phyloP scores from a whole-genome alignment of 768 basidiomycete species.

The Mycena vulgaris region DNA sequence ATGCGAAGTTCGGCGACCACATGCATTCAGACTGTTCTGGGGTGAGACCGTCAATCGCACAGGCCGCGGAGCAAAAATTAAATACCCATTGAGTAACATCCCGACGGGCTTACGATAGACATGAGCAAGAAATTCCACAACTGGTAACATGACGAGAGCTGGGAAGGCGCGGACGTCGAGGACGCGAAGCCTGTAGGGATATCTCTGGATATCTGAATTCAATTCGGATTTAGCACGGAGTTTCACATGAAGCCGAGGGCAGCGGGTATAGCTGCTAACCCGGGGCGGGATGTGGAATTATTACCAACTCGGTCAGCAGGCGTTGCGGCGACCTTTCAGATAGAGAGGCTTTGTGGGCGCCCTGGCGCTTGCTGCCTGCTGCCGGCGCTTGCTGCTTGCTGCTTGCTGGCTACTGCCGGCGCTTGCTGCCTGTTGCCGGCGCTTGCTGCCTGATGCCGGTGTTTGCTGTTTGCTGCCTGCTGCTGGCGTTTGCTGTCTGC shows the following conservation, averaged over 20 bases:
- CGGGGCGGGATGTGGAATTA: background rate
- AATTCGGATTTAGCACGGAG: constrained; percentile 1
- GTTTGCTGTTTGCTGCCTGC: too few relatives aligned
- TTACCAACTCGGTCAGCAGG: background rate
- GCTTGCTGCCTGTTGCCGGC: too few relatives aligned
- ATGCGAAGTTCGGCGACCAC: constrained; percentile 5
- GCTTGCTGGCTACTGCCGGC: too few relatives aligned
- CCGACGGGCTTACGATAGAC: background rate
- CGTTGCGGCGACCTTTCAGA: background rate
- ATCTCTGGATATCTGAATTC: background rate
- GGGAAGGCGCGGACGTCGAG: background rate
- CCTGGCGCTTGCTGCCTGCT: too few relatives aligned
- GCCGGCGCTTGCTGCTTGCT: too few relatives aligned
- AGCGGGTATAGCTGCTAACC: background rate
- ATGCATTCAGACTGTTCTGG: constrained; percentile 19
- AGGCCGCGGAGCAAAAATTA: constrained; percentile 23
- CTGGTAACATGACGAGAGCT: background rate
- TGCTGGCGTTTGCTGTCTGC: too few relatives aligned
- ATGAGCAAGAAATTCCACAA: background rate
- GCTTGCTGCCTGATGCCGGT: too few relatives aligned
- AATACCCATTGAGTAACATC: constrained; percentile 22
- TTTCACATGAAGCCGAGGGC: background rate
- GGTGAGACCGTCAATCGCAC: constrained; percentile 8
- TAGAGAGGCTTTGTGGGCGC: too few relatives aligned
- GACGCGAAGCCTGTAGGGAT: background rate